Conservation (phyloP, 805 yeast genomes). For the Candida coquimbonensis region DNA sequence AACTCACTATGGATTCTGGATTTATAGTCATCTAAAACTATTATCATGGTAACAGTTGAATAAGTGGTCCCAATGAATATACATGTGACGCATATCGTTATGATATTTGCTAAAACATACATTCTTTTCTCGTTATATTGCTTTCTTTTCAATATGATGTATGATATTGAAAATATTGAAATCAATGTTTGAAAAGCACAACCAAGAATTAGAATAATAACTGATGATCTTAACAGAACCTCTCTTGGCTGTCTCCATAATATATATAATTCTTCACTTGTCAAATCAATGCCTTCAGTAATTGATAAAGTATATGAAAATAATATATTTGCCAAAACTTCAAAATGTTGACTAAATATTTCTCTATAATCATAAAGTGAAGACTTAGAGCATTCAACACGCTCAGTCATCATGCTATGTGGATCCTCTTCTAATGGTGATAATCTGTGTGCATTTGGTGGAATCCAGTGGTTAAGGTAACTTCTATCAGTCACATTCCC, state of each 20-base stretch:
- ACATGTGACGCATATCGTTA: conserved; percentile 31
- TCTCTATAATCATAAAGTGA: conserved; percentile 13
- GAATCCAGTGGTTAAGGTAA: neutral
- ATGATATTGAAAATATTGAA: neutral
- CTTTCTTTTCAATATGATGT: conserved; percentile 19
- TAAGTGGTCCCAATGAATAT: conserved; percentile 27
- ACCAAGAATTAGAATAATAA: neutral
- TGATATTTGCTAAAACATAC: conserved; percentile 27
- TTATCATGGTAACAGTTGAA: conserved; percentile 27
- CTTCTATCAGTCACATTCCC: neutral
- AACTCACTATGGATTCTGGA: conserved; percentile 23
- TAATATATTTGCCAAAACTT: neutral
- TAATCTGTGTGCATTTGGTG: neutral
- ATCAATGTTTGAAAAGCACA: neutral
- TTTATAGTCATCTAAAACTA: conserved; percentile 18
- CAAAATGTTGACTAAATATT: conserved; percentile 1
- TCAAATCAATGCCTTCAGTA: neutral
- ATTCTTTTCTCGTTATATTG: neutral
- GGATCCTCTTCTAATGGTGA: neutral
- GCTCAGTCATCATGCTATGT: neutral
- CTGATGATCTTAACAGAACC: conserved; percentile 1
- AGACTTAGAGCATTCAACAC: neutral
- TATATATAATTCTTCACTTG: neutral
- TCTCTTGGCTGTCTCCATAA: conserved; percentile 16
- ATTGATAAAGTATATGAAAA: neutral